Base-by-base conservation (phyloP, 441 rosid genomes). In the Mallotus japonicus region DNA sequence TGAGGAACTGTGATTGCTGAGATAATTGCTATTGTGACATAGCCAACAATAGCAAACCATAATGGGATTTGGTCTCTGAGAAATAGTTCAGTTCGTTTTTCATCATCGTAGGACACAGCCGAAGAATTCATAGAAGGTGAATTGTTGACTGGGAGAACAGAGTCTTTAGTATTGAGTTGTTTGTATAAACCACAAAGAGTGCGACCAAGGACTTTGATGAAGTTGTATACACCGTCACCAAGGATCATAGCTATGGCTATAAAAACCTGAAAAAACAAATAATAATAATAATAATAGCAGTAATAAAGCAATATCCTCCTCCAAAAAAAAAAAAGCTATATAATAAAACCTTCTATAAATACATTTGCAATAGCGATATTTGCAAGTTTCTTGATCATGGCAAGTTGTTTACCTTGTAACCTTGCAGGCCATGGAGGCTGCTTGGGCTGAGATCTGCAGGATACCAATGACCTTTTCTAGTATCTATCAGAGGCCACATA, bases 401-500 rank as follows among this genome's bases (percentile, higher is more conserved):
- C 54, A 57, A 57, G 11, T 14, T 17, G 28, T 71, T 77, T 34
- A 81, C 98, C 95, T 81, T 89, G 86, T 93, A 93, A 77, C 93
- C 98, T 69, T 89, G 95, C 34, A 93, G 85, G 77, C 98, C 93
- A 46, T 85, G 85, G 75, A 91, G 85, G 82, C 82, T 85, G 81
- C 77, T 80, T 40, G 84, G 6, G 22, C 50, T 14, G 7, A 88
- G 84, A 8, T 78, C 78, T 15, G 83, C 86, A 44, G 82, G 54
- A 28, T 78, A 90, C 97, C 97, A 92, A 65, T 88, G 81, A 56
- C 96, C 96, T 70, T 83, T 85, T 76, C 66, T 84, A 4, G 80
- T 74, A 69, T 85, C 90, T 56, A 92, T 94, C 51, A 90, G 87
- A 76, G 99, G 99, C 97, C 97, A 94, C 92, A 92, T 88, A 37